Conservation (phyloP, 345 rosid species). For the Rhodomyrtus tomentosa region DNA sequence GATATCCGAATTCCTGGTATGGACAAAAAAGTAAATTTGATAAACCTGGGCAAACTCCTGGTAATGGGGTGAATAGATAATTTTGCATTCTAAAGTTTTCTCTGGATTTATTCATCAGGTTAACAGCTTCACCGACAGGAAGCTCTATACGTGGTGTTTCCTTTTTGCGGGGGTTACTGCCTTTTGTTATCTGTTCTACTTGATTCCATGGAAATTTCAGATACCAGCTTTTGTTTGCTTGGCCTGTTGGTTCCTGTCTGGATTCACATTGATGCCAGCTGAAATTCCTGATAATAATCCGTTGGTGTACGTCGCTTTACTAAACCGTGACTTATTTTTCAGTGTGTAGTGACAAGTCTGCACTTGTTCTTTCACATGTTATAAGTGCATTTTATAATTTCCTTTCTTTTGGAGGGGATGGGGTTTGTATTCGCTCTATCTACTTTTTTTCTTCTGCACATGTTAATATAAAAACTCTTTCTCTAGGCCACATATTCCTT, state of each 20-base stretch:
- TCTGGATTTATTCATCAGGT: slow-evolving; percentile 49
- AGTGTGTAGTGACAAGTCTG: neutral
- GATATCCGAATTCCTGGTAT: slow-evolving; percentile 81
- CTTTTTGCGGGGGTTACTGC: slow-evolving; percentile 48
- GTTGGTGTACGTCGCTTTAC: slow-evolving; percentile 51
- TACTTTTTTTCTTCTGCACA: neutral
- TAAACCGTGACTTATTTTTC: neutral
- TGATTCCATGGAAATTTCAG: slow-evolving; percentile 71
- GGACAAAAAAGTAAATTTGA: neutral
- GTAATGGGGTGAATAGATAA: neutral
- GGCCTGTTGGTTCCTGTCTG: slow-evolving; percentile 73
- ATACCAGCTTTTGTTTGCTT: slow-evolving; percentile 65
- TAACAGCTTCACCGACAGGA: slow-evolving; percentile 86
- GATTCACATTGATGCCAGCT: slow-evolving; percentile 92
- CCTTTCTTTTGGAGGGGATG: neutral
- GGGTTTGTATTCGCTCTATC: neutral
- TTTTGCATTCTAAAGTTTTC: slow-evolving; percentile 5
- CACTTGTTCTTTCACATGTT: neutral
- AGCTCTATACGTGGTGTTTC: slow-evolving; percentile 91
- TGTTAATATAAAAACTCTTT: neutral
- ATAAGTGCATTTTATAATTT: neutral
- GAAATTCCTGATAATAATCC: slow-evolving; percentile 92
- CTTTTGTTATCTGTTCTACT: slow-evolving; percentile 36
- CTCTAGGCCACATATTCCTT: neutral
- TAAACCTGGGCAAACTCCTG: neutral